A percentile compares a stretch with the other conserved stretches of the same genome.
Conservation (phyloP, 1,284 basidiomycete genomes). For the Microbotryomycetes sp. region DNA sequence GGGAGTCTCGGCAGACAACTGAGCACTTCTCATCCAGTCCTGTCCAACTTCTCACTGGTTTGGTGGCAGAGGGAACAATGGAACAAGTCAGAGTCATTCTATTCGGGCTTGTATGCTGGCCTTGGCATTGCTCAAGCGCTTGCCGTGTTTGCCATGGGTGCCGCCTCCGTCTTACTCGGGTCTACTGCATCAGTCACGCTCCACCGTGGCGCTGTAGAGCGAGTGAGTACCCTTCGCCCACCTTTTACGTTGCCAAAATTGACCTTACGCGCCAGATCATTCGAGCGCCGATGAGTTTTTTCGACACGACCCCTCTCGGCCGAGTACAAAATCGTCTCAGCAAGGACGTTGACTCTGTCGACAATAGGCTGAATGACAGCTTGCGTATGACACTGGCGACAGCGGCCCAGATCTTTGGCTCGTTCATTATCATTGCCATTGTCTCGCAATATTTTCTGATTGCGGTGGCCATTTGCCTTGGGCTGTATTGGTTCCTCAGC, state of each 20-base stretch:
- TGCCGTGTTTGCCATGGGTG: constrained; percentile 53
- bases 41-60: constrained; percentile 17
- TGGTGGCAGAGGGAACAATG: constrained; percentile 28
- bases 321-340: constrained; percentile 52
- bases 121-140: constrained; percentile 51
- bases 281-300: constrained; percentile 60
- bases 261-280: constrained; percentile 56
- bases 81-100: constrained; percentile 46
- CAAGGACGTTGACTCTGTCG: constrained; percentile 44
- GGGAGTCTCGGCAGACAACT: neutral
- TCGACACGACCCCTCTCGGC: constrained; percentile 60
- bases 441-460: constrained; percentile 46
- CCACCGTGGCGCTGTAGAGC: constrained; percentile 50
- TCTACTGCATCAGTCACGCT: constrained; percentile 28
- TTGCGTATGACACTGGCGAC: constrained; percentile 30
- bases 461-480: constrained; percentile 51
- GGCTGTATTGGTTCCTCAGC: constrained; percentile 53
- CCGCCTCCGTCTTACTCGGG: constrained; percentile 24
- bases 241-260: constrained; percentile 46
- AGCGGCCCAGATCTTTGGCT: constrained; percentile 47
- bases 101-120: constrained; percentile 62
- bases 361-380: constrained; percentile 46
- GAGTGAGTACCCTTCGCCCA: constrained; percentile 44
- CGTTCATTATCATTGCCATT: constrained; percentile 59
- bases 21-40: neutral